phyloP scores from a whole-genome alignment of 1,284 basidiomycete species.

The Porodaedalea pini region DNA sequence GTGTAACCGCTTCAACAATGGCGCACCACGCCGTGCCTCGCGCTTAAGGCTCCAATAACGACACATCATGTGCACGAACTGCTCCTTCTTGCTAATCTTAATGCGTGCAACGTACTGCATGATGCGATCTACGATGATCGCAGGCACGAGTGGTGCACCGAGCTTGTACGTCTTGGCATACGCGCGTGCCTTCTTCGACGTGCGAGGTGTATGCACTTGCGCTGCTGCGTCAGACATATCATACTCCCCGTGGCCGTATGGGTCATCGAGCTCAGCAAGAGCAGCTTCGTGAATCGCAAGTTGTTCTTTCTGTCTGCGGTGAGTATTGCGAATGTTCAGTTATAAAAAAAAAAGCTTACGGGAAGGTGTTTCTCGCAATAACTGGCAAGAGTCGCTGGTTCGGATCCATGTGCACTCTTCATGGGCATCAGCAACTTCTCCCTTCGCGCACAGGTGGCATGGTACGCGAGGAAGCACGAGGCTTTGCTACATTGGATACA shows the following conservation, averaged over 20 bases:
- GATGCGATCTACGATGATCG: slow-evolving; percentile 73
- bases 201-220: slow-evolving; percentile 28
- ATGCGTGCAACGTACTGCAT: slow-evolving; percentile 75
- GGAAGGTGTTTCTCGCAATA: slow-evolving; percentile 90
- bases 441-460: slow-evolving; percentile 90
- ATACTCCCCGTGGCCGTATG: slow-evolving; percentile 26
- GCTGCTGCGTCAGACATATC: slow-evolving; percentile 37
- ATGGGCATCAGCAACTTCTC: slow-evolving; percentile 81
- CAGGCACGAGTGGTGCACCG: slow-evolving; percentile 73
- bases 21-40: slow-evolving; percentile 89
- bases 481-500: slow-evolving; percentile 96
- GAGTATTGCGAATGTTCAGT: slow-evolving; percentile 13
- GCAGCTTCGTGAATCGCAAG: slow-evolving; percentile 57
- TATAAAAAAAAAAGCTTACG: slow-evolving; percentile 44
- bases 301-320: slow-evolving; percentile 56
- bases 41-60: slow-evolving; percentile 97
- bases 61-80: slow-evolving; percentile 78
- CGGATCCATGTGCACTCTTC: slow-evolving; percentile 76
- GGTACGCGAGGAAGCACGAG: slow-evolving; percentile 91
- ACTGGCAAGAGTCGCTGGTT: slow-evolving; percentile 66
- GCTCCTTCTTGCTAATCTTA: slow-evolving; percentile 69
- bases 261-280: slow-evolving; percentile 35
- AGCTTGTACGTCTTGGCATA: slow-evolving; percentile 79
- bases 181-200: slow-evolving; percentile 71
- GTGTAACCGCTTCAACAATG: slow-evolving; percentile 89